phyloP scores from a whole-genome alignment of 2,329 filamentous ascomycete species.

The Colletotrichum sp. region DNA sequence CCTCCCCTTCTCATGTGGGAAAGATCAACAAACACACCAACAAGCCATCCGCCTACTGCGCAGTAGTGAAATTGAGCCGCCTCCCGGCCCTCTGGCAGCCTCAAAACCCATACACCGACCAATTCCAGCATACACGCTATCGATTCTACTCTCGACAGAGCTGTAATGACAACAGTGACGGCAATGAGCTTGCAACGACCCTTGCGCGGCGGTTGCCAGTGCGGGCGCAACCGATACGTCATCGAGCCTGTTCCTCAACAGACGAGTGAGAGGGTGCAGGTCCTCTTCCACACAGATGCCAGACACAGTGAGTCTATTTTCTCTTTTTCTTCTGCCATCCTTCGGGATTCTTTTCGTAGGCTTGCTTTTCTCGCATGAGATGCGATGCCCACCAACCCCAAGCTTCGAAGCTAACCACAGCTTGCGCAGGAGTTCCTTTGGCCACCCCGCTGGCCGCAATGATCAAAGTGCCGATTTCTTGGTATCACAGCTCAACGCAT shows the following conservation, averaged over 20 bases:
- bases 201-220: constrained; percentile 81
- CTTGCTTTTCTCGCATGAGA: not conserved
- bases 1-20: not conserved
- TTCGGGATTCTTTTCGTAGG: not conserved
- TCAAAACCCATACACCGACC: not conserved
- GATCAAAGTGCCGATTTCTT: constrained; percentile 80
- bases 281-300: constrained; percentile 76
- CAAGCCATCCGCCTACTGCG: not conserved
- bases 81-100: not conserved
- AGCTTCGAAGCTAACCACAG: constrained; percentile 19
- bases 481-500: constrained; percentile 79
- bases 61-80: not conserved
- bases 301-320: constrained; percentile 69
- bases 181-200: constrained; percentile 53
- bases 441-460: constrained; percentile 79
- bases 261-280: constrained; percentile 62
- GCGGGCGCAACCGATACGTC: constrained; percentile 83
- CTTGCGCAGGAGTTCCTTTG: constrained; percentile 63
- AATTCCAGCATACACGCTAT: not conserved
- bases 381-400: not conserved
- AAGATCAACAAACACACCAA: constrained; percentile 8
- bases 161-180: constrained; percentile 22
- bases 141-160: not conserved
- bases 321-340: not conserved
- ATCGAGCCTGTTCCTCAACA: constrained; percentile 68